Percentiles rank a stretch among this genome's conserved stretches.
Evolutionary conservation across 495 filamentous ascomycete genomes (phyloP).

Genomic region (Xylaria cubensis): DNA sequence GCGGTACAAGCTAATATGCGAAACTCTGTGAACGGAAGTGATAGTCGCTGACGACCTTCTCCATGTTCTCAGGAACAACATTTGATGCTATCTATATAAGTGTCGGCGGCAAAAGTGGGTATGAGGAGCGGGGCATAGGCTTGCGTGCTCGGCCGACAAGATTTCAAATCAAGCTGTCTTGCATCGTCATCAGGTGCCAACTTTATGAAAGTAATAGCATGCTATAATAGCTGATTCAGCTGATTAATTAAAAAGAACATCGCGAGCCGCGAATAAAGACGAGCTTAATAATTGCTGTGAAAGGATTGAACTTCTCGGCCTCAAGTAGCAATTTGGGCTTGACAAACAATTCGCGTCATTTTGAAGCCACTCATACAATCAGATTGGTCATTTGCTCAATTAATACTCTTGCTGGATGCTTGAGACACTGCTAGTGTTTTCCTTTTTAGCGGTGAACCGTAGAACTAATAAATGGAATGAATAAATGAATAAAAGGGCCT

Average conservation of each 20-base stretch:
- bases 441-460: not conserved
- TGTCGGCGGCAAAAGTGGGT: not conserved
- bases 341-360: slow-evolving; percentile 1
- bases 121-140: not conserved
- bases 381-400: not conserved
- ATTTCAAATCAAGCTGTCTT: slow-evolving; percentile 12
- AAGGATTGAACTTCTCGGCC: not conserved
- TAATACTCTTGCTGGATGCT: not conserved
- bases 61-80: not conserved
- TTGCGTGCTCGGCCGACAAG: slow-evolving; percentile 12
- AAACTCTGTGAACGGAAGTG: not conserved
- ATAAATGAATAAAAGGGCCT: not conserved
- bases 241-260: not conserved
- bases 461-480: no score
- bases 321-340: not conserved
- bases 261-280: not conserved
- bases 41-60: not conserved
- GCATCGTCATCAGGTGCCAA: slow-evolving; percentile 4
- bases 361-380: not conserved
- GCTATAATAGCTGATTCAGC: slow-evolving; percentile 13
- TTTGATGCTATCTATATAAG: slow-evolving; percentile 7
- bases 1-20: not conserved
- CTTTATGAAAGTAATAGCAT: not conserved
- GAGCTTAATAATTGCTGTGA: not conserved
- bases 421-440: not conserved